A percentile compares a stretch with the other conserved stretches of the same genome.
These are phyloP conservation scores for Teratosphaeria viscida DNA, from an alignment of 2,329 filamentous ascomycete genomes.

Conservation along the genomic window DNA sequence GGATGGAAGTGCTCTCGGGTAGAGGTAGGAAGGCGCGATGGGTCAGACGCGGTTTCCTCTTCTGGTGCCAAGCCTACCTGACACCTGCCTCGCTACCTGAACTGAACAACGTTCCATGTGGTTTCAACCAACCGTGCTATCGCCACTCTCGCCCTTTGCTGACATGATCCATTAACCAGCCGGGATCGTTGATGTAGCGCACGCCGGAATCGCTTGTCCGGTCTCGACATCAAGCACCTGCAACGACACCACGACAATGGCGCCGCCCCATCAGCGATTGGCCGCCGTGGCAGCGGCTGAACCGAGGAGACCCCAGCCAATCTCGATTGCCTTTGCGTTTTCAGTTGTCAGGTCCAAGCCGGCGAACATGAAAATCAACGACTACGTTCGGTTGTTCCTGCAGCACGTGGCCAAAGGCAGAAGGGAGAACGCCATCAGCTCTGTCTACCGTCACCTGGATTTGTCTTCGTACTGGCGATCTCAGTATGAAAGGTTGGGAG, in stretches of 20 bases:
- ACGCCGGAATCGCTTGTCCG: no score
- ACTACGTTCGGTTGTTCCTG: conserved; percentile 25
- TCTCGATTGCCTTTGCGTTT: conserved; percentile 17
- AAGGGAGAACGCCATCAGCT: conserved; percentile 14
- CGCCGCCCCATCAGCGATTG: not conserved
- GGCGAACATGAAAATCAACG: conserved; percentile 19
- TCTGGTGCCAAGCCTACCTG: no score
- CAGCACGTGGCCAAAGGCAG: conserved; percentile 22
- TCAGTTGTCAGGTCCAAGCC: conserved; percentile 29
- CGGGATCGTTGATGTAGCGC: no score
- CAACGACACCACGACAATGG: not conserved
- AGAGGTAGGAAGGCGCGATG: no score
- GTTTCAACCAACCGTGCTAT: no score
- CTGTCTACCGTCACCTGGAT: conserved; percentile 28
- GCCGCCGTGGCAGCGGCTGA: not conserved
- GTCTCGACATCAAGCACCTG: not conserved
- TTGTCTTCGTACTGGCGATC: conserved; percentile 30
- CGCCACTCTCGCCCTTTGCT: no score
- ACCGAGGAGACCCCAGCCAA: conserved; percentile 7
- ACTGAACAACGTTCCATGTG: no score
- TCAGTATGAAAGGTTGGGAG: conserved; percentile 17
- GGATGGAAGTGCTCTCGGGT: not conserved
- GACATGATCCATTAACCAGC: no score
- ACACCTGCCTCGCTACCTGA: no score
- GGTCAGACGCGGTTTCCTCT: no score